These are phyloP conservation scores for Lepidium sativum DNA, from an alignment of 345 rosid genomes.

Conservation along the genomic window DNA sequence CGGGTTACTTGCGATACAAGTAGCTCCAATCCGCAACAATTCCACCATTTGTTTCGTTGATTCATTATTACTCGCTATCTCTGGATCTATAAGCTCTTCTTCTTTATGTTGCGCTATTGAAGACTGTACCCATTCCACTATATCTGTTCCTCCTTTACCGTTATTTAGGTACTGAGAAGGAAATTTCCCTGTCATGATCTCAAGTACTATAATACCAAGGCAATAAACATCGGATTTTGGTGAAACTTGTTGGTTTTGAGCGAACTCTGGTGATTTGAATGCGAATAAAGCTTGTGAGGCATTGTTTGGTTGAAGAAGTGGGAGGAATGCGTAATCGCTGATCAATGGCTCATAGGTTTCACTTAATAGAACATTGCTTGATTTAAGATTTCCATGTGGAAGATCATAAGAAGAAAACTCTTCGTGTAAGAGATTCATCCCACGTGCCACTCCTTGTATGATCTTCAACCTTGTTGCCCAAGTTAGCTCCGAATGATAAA, in stretches of 20 bases:
- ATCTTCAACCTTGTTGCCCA: slow-evolving; percentile 61
- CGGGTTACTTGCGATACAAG: slow-evolving; percentile 46
- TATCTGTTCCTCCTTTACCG: slow-evolving; percentile 49
- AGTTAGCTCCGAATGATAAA: slow-evolving; percentile 40
- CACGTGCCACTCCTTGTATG: slow-evolving; percentile 50
- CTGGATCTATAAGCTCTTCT: slow-evolving; percentile 61
- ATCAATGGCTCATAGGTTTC: slow-evolving; percentile 52
- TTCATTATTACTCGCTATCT: slow-evolving; percentile 33
- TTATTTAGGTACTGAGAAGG: slow-evolving; percentile 59
- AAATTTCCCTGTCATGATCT: slow-evolving; percentile 62
- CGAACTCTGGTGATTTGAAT: slow-evolving; percentile 50
- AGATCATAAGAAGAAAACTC: slow-evolving; percentile 44
- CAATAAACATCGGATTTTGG: slow-evolving; percentile 70
- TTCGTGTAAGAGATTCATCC: slow-evolving; percentile 50
- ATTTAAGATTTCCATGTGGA: slow-evolving; percentile 87
- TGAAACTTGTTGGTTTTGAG: slow-evolving; percentile 35
- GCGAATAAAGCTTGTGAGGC: slow-evolving; percentile 45
- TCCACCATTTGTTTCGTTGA: slow-evolving; percentile 34
- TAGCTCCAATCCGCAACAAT: slow-evolving; percentile 48
- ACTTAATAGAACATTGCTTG: slow-evolving; percentile 59
- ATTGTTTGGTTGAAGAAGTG: slow-evolving; percentile 30
- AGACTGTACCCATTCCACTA: slow-evolving; percentile 47
- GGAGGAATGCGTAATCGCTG: slow-evolving; percentile 55
- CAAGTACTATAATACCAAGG: slow-evolving; percentile 63
- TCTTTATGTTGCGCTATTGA: slow-evolving; percentile 33